phyloP scores from a whole-genome alignment of 768 basidiomycete species.

The Lactifluus hygrophoroides region DNA sequence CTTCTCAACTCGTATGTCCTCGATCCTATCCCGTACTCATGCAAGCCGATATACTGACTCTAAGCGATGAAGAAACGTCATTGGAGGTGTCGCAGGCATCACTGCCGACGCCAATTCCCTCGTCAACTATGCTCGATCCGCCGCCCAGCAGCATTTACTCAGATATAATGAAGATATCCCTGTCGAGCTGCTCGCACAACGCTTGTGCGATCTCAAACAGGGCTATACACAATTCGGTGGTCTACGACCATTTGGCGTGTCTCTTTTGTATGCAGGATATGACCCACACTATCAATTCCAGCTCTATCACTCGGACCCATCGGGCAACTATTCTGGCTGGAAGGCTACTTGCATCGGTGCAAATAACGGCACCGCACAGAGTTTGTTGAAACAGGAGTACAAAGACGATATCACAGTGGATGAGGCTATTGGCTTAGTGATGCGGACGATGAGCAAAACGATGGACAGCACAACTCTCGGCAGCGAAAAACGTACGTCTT shows the following conservation, averaged over 20 bases:
- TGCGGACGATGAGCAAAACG: constrained; percentile 97
- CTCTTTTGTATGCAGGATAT: constrained; percentile 92
- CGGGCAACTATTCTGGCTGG: constrained; percentile 97
- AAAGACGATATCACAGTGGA: constrained; percentile 89
- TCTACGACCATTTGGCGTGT: constrained; percentile 96
- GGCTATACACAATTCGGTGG: constrained; percentile 98
- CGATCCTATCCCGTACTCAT: background rate
- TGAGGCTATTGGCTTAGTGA: constrained; percentile 84
- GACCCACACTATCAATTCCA: constrained; percentile 96
- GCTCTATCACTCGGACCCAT: constrained; percentile 96
- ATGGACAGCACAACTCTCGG: constrained; percentile 98
- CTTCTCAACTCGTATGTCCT: constrained; percentile 74
- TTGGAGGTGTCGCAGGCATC: constrained; percentile 90
- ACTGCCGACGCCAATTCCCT: constrained; percentile 97
- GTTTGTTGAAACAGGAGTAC: constrained; percentile 95
- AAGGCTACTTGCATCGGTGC: constrained; percentile 99
- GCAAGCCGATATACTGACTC: background rate
- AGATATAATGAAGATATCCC: constrained; percentile 97
- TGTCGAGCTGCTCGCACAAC: constrained; percentile 89
- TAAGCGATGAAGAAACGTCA: constrained; percentile 65
- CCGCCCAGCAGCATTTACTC: constrained; percentile 83
- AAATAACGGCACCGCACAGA: constrained; percentile 94
- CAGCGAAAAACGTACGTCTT: constrained; percentile 81
- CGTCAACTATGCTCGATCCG: constrained; percentile 86
- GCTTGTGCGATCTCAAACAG: constrained; percentile 95